Percentiles rank a stretch among this genome's conserved stretches.
phyloP scores from a whole-genome alignment of 768 basidiomycete genomes.

The Pholiota conissans region DNA sequence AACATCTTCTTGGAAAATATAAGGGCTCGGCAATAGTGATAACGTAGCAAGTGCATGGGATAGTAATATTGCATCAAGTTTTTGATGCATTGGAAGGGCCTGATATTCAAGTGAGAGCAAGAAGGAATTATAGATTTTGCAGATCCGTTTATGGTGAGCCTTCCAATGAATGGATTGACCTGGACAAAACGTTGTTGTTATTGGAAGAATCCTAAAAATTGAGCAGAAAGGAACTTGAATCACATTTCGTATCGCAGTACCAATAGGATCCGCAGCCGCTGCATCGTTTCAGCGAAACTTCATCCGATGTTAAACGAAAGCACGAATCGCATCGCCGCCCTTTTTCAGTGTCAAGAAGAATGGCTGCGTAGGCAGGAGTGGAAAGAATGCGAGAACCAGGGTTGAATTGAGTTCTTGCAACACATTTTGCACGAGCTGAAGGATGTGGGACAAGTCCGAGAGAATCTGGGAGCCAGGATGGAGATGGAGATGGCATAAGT shows the following conservation, averaged over 20 bases:
- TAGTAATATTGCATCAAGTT: constrained; percentile 62
- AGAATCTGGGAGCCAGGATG: constrained; percentile 11
- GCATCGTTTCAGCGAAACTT: constrained; percentile 49
- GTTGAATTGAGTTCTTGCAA: constrained; percentile 36
- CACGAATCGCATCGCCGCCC: constrained; percentile 69
- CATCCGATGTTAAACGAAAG: constrained; percentile 34
- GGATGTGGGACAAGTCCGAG: constrained; percentile 43
- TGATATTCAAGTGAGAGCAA: constrained; percentile 46
- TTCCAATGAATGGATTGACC: constrained; percentile 75
- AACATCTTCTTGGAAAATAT: constrained; percentile 13
- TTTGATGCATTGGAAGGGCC: constrained; percentile 50
- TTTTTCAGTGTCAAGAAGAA: constrained; percentile 57
- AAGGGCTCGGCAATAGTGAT: constrained; percentile 20
- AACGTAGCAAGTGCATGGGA: constrained; percentile 57
- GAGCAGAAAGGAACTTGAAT: constrained; percentile 18
- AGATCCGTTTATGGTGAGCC: constrained; percentile 64
- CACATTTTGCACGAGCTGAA: constrained; percentile 50
- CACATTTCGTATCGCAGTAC: constrained; percentile 72
- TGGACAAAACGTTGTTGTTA: constrained; percentile 25
- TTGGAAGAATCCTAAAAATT: constrained; percentile 3
- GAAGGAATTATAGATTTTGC: constrained; percentile 55
- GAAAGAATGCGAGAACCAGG: constrained; percentile 53
- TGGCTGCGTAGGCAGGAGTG: constrained; percentile 42
- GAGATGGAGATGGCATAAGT: background rate
- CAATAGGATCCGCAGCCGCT: constrained; percentile 68